Evolutionary conservation across 2,329 filamentous ascomycete genomes (phyloP).

Genomic region (Parastagonospora avenae): DNA sequence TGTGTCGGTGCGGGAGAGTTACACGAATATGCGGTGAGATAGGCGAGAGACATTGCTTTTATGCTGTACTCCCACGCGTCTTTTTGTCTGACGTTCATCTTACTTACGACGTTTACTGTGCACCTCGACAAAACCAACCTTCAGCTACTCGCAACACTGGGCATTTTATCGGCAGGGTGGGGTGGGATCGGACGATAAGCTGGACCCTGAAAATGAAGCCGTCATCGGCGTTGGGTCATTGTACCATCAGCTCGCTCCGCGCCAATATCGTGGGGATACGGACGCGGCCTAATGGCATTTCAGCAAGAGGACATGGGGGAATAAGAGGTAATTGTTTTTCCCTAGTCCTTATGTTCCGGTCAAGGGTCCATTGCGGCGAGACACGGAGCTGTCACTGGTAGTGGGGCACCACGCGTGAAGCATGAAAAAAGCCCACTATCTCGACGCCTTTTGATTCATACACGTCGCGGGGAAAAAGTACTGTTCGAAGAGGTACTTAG

Average conservation of each 20-base stretch:
- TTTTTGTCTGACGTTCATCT: not conserved
- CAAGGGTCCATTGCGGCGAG: slow-evolving; percentile 10
- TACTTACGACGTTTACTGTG: not conserved
- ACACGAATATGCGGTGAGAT: slow-evolving; percentile 19
- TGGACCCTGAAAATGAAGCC: slow-evolving; percentile 35
- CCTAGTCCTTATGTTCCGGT: slow-evolving; percentile 10
- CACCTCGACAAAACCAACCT: not conserved
- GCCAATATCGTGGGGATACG: slow-evolving; percentile 16
- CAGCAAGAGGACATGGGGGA: slow-evolving; percentile 17
- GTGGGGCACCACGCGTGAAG: slow-evolving; percentile 36
- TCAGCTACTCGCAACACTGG: not conserved
- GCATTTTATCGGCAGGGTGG: slow-evolving; percentile 24
- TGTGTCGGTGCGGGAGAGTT: slow-evolving; percentile 2
- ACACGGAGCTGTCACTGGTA: slow-evolving; percentile 19
- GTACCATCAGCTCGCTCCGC: slow-evolving; percentile 21
- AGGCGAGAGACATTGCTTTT: slow-evolving; percentile 8
- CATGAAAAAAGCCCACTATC: slow-evolving; percentile 30
- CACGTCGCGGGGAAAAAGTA: slow-evolving; percentile 18
- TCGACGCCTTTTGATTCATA: slow-evolving; percentile 13
- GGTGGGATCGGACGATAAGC: slow-evolving; percentile 33
- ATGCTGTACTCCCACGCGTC: slow-evolving; percentile 7
- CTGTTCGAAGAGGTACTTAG: slow-evolving; percentile 2
- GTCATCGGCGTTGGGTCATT: slow-evolving; percentile 37
- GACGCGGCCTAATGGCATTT: not conserved
- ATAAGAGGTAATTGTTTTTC: slow-evolving; percentile 34